Base-by-base conservation (phyloP, 208 protist species). In the Phytomonas francai region DNA sequence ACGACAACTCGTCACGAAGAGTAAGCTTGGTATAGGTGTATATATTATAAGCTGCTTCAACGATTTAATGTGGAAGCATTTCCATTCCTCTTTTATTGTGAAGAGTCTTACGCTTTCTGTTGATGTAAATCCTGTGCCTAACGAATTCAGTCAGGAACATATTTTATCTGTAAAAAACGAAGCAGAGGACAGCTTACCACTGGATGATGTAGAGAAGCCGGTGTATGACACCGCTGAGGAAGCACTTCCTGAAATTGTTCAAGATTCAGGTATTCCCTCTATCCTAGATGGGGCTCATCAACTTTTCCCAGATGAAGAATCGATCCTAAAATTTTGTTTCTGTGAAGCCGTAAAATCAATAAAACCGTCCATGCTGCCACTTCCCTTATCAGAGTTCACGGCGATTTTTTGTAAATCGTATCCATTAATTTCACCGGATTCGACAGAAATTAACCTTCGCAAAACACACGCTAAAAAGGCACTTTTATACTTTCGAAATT, bases 391-490 rank as follows among this genome's bases (percentile, higher is more conserved):
- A 27, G 77, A 91, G 62, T 90, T 94, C 71, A 82, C 75, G 22
- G 77, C 73, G 49, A 45, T 80, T 30, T 71, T 94, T 0, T 49
- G 83, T 33, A 65, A 68, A 16, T 79, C 76, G 25, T 87, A 78
- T 72, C 84, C 85, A 25, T 72, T 76, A 33, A 70, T 80, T 54
- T 73, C 72, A 16, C 69, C 39, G 1, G 51, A 73, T 30, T 42
- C 71, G 19, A 54, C 59, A 12, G 59, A 71, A 3, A 76, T 91
- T 73, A 75, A 89, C 66, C 85, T 91, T 67, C 87, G 88, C 62
- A 59, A 82, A 27, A 94, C 88, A 25, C 79, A 67, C 60, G 79
- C 87, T 76, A 94, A 91, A 68, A 87, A 83, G 14, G 75, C 79
- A 4, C 71, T 94, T 31, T 25, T 68, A 0, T 91, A 81, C 71